These are phyloP conservation scores for Pythium periplocum DNA, from an alignment of 352 stramenopile species.

Conservation along the genomic window DNA sequence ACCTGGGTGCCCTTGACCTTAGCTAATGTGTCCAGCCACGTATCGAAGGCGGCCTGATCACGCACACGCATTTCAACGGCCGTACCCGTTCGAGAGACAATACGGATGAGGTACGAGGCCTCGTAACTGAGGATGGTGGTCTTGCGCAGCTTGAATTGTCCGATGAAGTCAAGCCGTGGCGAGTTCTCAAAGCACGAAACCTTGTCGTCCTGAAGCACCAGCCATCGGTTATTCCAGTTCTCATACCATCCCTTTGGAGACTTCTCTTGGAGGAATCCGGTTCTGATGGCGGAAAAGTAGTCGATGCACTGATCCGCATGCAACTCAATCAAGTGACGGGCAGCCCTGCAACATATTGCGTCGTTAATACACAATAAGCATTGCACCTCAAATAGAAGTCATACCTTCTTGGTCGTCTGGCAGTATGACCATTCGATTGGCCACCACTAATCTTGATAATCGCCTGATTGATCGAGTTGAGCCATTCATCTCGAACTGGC, in stretches of 20 bases:
- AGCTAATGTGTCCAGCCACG: constrained; percentile 62
- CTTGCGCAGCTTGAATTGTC: constrained; percentile 62
- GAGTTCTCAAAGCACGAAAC: constrained; percentile 81
- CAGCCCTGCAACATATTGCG: constrained; percentile 1
- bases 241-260: constrained; percentile 76
- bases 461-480: constrained; percentile 49
- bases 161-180: constrained; percentile 63
- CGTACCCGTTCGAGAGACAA: constrained; percentile 60
- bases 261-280: constrained; percentile 73
- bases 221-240: constrained; percentile 74
- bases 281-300: constrained; percentile 78
- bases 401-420: constrained; percentile 8
- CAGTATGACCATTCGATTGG: constrained; percentile 11
- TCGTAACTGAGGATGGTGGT: constrained; percentile 71
- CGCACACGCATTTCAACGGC: constrained; percentile 77
- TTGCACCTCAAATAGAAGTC: not conserved
- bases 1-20: constrained; percentile 51
- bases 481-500: constrained; percentile 62
- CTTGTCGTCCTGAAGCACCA: constrained; percentile 73
- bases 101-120: constrained; percentile 67
- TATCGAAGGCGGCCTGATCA: constrained; percentile 69
- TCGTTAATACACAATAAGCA: not conserved
- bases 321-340: constrained; percentile 36
- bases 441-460: constrained; percentile 24
- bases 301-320: constrained; percentile 56